A percentile compares a stretch with the other conserved stretches of the same genome.
Evolutionary conservation across 1,139 yeast species (phyloP).

Genomic region (Taphrina pruni): DNA sequence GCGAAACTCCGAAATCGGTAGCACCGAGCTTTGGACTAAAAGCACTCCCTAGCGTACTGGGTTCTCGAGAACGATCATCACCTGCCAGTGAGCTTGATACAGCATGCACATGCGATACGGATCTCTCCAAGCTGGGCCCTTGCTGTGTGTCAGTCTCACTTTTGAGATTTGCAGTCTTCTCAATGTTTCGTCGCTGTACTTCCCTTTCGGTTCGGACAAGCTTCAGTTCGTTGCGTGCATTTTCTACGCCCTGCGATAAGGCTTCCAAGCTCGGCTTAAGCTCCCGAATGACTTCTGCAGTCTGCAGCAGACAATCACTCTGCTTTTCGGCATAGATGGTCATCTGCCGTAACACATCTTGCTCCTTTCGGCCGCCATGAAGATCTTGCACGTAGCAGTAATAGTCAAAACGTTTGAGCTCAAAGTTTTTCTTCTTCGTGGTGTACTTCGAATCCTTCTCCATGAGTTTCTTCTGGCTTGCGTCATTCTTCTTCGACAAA

Average conservation of each 20-base stretch:
- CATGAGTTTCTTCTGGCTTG: constrained; percentile 52
- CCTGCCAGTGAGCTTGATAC: background rate
- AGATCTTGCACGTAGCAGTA: constrained; percentile 67
- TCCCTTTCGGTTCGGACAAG: constrained; percentile 55
- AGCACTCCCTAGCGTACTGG: constrained; percentile 3
- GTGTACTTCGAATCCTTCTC: constrained; percentile 67
- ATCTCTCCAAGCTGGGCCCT: background rate
- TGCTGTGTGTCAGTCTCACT: constrained; percentile 37
- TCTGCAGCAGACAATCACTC: constrained; percentile 48
- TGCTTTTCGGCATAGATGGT: constrained; percentile 54
- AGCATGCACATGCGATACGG: constrained; percentile 2
- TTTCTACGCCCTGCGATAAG: constrained; percentile 42
- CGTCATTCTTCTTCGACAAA: constrained; percentile 65
- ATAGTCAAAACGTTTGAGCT: constrained; percentile 73
- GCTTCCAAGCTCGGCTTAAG: constrained; percentile 51
- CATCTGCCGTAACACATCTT: constrained; percentile 53
- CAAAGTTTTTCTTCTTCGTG: constrained; percentile 66
- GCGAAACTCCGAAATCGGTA: constrained; percentile 1
- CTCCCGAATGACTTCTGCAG: constrained; percentile 47
- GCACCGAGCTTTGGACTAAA: constrained; percentile 24
- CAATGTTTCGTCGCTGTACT: constrained; percentile 52
- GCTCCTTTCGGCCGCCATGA: constrained; percentile 59
- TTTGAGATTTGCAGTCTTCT: constrained; percentile 31
- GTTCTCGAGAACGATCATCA: constrained; percentile 19
- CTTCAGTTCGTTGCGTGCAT: constrained; percentile 52